Evolutionary conservation across 169 alveolate genomes (phyloP), one percentile per base, ranked within the genome.

Genomic region (Cyclospora cayetanensis): DNA sequence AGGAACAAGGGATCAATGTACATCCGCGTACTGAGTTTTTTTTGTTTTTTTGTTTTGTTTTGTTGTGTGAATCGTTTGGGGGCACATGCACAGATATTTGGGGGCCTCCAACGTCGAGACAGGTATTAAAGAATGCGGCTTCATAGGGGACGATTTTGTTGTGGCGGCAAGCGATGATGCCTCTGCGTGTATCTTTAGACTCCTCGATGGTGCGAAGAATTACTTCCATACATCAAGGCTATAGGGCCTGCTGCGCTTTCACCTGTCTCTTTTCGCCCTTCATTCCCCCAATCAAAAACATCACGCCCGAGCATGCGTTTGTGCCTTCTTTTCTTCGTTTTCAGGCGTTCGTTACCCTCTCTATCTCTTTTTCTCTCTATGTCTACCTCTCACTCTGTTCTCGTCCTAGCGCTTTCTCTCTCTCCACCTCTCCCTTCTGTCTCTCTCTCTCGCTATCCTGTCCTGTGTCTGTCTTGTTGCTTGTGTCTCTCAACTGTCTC

Each of bases 51-150:
- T n/a, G n/a, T n/a, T n/a, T n/a, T n/a, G n/a, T n/a, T n/a, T n/a
- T n/a, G n/a, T n/a, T n/a, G n/a, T n/a, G n/a, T n/a, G n/a, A n/a
- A 70, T 46, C 55, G 83, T 70, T 70, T 70, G 31, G 79, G 79
- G n/a, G 79, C 31, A 15, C 31, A 25, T 37, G 41, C 46, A n/a
- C n/a, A 70, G 83, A 29, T 70, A 70, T 25, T 2, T 37, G 52
- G 83, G 83, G 50, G 83, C 83, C 25, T 34, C 27, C 31, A 70
- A 70, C 31, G 83, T 70, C 31, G 83, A 70, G 52, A 70, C 83
- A 2, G 83, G 83, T 4, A 70, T 70, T 15, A 70, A 70, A 29
- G 83, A 70, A 37, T 70, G 83, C 46, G 83, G 83, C 4, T 70
- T 70, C 25, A 5, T 34, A 5, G 83, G 83, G 5, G 83, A 70